phyloP scores from a whole-genome alignment of 108 stramenopile species.

The Nannochloropsis gaditana region DNA sequence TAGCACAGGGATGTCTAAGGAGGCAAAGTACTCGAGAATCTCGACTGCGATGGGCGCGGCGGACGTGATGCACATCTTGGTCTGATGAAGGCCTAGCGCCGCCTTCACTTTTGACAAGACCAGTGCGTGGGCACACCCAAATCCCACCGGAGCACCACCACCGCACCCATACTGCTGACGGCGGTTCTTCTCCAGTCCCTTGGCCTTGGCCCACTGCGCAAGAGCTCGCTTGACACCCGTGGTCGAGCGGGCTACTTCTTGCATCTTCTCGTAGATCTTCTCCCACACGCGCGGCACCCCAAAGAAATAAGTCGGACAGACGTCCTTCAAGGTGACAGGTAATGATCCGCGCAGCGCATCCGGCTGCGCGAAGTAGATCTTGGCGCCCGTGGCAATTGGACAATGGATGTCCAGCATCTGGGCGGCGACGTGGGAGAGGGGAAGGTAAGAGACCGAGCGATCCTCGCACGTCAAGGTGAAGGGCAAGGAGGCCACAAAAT shows the following conservation, averaged over 20 bases:
- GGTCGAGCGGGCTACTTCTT: slow-evolving; percentile 58
- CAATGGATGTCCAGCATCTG: slow-evolving; percentile 58
- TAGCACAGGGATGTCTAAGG: slow-evolving; percentile 63
- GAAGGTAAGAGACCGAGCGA: slow-evolving; percentile 54
- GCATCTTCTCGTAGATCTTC: slow-evolving; percentile 73
- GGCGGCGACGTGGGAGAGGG: slow-evolving; percentile 36
- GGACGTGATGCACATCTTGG: slow-evolving; percentile 52
- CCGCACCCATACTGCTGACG: slow-evolving; percentile 52
- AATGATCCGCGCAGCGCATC: slow-evolving; percentile 66
- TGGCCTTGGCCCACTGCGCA: slow-evolving; percentile 62
- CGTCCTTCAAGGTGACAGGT: slow-evolving; percentile 55
- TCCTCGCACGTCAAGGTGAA: slow-evolving; percentile 23
- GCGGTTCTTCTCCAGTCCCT: slow-evolving; percentile 49
- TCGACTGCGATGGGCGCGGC: slow-evolving; percentile 65
- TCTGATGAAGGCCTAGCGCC: slow-evolving; percentile 61
- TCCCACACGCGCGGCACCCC: slow-evolving; percentile 79
- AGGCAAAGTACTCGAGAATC: slow-evolving; percentile 63
- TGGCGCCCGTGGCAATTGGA: slow-evolving; percentile 53
- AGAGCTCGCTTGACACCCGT: slow-evolving; percentile 61
- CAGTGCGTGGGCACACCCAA: slow-evolving; percentile 42
- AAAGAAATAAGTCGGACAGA: slow-evolving; percentile 71
- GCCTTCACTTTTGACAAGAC: slow-evolving; percentile 55
- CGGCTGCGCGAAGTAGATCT: slow-evolving; percentile 63
- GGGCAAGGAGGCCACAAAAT: slow-evolving; percentile 13
- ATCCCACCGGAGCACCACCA: slow-evolving; percentile 52